Base-by-base conservation (phyloP, 192 early-diverging fungal species). In the Coemansia nantahalensis region DNA sequence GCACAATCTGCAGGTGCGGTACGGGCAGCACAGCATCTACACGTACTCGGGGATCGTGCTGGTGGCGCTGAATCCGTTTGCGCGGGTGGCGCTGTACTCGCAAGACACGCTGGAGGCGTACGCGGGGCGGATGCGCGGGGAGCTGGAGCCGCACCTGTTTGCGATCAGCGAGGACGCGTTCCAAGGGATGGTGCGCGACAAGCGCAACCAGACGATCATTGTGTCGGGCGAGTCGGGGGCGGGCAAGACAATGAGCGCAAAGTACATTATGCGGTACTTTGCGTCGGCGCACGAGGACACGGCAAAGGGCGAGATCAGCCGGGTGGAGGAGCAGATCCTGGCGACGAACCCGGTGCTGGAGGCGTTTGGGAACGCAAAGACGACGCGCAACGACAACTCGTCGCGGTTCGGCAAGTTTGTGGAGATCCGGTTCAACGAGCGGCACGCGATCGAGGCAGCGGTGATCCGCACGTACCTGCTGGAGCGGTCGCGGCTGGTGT, bases 261-360 rank as follows among this genome's bases (percentile, higher is more conserved):
- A 92, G 59, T 97, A 90, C 76, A 93, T 99, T 37, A 99, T 99
- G 96, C 79, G 94, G 17, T 97, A 97, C 77, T 95, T 97, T 82
- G 85, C 86, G 13, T 84, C 86, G 3, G 88, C 82, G 8, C 84
- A 90, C 58, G 86, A 90, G 48, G 75, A 62, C 31, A 23, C 26
- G 16, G 78, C 76, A 33, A 49, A 50, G 42, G 48, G 34, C n/a
- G 58, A 62, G 37, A 51, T 69, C 39, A 48, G 72, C 67, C 37
- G 83, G 57, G 62, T 71, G 2, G 90, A 92, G 59, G 87, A 92
- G 57, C 85, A 87, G 77, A 88, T 92, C 49, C 59, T 92, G 49
- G 87, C 96, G 4, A 99, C 94, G 34, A 99, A 99, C 78, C 96
- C 96, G 11, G 96, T 99, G 63, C 94, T 97, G 82, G 96, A 99